Base-by-base conservation (phyloP, 208 protist species). In the Tritrichomonas foetus region DNA sequence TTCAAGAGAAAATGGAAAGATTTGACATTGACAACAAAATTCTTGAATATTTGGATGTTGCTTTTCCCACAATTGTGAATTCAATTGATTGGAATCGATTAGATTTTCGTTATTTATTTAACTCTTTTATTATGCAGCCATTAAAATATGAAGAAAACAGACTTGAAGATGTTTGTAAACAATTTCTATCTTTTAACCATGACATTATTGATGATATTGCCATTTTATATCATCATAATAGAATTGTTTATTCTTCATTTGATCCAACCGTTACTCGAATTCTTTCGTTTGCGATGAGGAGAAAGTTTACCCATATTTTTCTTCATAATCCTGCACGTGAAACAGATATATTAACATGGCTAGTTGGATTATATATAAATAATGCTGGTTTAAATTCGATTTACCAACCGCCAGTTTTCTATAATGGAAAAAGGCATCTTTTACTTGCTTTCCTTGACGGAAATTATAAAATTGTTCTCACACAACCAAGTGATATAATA, bases 351-450 rank as follows among this genome's bases (percentile, higher is more conserved):
- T 82, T 82, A 50, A 50, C 74, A 49, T 82, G 74, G 74, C 47
- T 82, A n/a, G 41, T 82, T 82, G 74, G 74, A 14, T 82, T 25
- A 25, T 82, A 82, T 53, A 82, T 36, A 50, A 41, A 82, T 50
- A 47, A 14, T 25, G 50, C 47, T 53, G 74, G 74, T 1, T 5
- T 82, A 1, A 47, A 50, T 1, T 82, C 74, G 1, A 1, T 82
- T 20, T 82, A 50, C 30, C 74, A 82, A 20, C 41, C 33, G 11
- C n/a, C 41, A 22, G 50, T 82, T 36, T 82, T 50, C 30, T 47
- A 47, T 49, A 9, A 9, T 11, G 74, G 74, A 1, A 36, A 47
- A n/a, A 25, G 41, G 5, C 74, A 82, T 82, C 41, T 82, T 30
- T n/a, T 82, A 9, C 20, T 82, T 30, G 74, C 74, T n/a, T 82